These are phyloP conservation scores for Alternaria brassicicola DNA, from an alignment of 2,329 filamentous ascomycete genomes.

Conservation along the genomic window DNA sequence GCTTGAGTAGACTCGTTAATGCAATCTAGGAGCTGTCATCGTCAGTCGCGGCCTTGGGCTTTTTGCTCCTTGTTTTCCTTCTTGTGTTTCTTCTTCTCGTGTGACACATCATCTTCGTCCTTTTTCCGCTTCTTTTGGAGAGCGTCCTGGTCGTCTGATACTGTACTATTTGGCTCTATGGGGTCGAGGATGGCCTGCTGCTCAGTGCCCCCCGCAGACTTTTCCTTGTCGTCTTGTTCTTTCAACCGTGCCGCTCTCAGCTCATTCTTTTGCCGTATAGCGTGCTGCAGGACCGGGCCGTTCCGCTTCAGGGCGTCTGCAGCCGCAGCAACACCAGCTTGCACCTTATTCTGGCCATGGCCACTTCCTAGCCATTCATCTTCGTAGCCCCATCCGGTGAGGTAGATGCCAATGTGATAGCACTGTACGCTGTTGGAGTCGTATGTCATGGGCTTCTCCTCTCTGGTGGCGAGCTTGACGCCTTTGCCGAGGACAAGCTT, in stretches of 20 bases:
- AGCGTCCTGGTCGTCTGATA: background rate
- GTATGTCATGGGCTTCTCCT: slow-evolving; percentile 60
- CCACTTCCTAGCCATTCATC: slow-evolving; percentile 68
- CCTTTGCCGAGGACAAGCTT: slow-evolving; percentile 41
- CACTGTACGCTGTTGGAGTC: slow-evolving; percentile 58
- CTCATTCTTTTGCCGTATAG: slow-evolving; percentile 30
- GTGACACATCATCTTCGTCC: background rate
- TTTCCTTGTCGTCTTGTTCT: slow-evolving; percentile 24
- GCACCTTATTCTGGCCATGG: slow-evolving; percentile 69
- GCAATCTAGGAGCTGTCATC: slow-evolving; percentile 4
- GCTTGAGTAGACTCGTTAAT: background rate
- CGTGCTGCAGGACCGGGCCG: slow-evolving; percentile 21
- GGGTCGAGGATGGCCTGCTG: background rate
- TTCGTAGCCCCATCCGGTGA: slow-evolving; percentile 72
- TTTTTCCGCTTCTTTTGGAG: slow-evolving; percentile 15
- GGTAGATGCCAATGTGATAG: slow-evolving; percentile 68
- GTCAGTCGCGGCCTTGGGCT: slow-evolving; percentile 6
- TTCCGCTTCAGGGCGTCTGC: slow-evolving; percentile 62
- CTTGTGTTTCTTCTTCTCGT: slow-evolving; percentile 23
- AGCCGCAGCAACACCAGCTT: slow-evolving; percentile 72
- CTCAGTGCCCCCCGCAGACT: slow-evolving; percentile 14
- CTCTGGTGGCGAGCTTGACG: slow-evolving; percentile 52
- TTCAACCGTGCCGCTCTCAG: slow-evolving; percentile 21
- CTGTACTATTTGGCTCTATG: slow-evolving; percentile 32
- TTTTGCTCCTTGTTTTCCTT: slow-evolving; percentile 19